Percentiles rank a stretch among this genome's conserved stretches.
Evolutionary conservation across 78 protist genomes (phyloP).

Genomic region (Dictyostelium citrinum): DNA sequence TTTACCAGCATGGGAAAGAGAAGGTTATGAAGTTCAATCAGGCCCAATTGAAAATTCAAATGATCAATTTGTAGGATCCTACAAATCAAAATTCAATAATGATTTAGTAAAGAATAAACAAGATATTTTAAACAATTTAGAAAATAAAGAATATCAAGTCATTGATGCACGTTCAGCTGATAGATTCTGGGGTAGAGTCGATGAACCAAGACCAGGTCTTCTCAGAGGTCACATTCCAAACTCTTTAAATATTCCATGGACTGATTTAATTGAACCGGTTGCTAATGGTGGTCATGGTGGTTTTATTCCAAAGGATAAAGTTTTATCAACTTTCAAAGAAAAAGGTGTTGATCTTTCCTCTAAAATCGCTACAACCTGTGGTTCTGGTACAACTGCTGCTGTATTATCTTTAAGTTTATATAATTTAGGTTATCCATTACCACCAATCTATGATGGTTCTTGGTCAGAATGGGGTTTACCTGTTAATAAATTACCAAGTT

Average conservation of each 20-base stretch:
- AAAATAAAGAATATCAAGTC: conserved; percentile 9
- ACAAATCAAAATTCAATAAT: conserved; percentile 2
- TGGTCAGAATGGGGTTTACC: conserved; percentile 79
- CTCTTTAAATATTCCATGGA: conserved; percentile 54
- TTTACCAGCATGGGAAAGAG: conserved; percentile 54
- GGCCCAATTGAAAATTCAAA: background rate
- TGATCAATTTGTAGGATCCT: background rate
- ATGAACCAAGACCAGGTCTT: conserved; percentile 78
- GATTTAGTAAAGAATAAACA: conserved; percentile 19
- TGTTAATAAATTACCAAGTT: background rate
- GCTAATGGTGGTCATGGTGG: conserved; percentile 22
- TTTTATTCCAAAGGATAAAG: conserved; percentile 2
- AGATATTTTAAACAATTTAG: background rate
- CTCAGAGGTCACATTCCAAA: conserved; percentile 77
- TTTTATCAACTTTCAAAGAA: conserved; percentile 20
- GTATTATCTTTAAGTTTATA: conserved; percentile 40
- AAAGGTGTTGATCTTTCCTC: conserved; percentile 27
- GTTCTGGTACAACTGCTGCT: conserved; percentile 79
- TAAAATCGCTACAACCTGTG: conserved; percentile 63
- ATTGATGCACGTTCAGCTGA: conserved; percentile 75
- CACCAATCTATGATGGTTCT: conserved; percentile 78
- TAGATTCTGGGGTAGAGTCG: conserved; percentile 75
- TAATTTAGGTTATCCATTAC: conserved; percentile 56
- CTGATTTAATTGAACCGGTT: background rate
- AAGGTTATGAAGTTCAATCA: background rate